Evolutionary conservation across 2,329 filamentous ascomycete species (phyloP).

Genomic region (Ceratocystis cacaofunesta): DNA sequence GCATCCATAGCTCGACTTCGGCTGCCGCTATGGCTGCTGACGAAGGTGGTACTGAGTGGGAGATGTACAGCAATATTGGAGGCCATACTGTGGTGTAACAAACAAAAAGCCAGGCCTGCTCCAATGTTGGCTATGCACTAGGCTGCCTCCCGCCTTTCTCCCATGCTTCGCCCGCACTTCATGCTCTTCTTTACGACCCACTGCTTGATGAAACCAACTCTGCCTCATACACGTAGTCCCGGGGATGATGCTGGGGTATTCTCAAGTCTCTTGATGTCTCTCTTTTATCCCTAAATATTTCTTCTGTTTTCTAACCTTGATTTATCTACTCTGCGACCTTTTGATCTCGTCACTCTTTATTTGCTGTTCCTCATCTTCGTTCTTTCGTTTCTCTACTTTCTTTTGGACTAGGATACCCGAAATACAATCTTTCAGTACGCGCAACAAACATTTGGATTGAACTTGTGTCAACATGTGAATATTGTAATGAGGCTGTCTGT

Average conservation of each 20-base stretch:
- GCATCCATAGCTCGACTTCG: background rate
- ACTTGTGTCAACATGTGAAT: background rate
- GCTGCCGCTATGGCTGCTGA: slow-evolving; percentile 15
- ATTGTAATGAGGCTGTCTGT: background rate
- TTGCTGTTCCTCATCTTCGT: background rate
- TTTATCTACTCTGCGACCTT: background rate
- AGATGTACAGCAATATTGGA: slow-evolving; percentile 33
- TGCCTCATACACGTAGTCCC: slow-evolving; percentile 17
- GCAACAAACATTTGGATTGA: background rate
- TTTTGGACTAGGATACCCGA: slow-evolving; percentile 13
- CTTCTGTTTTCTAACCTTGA: slow-evolving; percentile 2
- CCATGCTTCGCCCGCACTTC: no score
- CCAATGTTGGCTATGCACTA: no score
- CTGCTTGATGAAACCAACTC: background rate
- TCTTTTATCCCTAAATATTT: background rate
- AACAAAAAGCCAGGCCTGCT: no score
- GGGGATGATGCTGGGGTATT: slow-evolving; percentile 4
- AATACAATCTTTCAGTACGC: slow-evolving; percentile 7
- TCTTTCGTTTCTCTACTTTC: slow-evolving; percentile 3
- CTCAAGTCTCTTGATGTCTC: background rate
- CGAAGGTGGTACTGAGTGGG: slow-evolving; percentile 28
- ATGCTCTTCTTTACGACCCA: background rate
- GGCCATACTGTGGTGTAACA: slow-evolving; percentile 21
- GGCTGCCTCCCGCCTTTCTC: no score
- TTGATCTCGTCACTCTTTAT: slow-evolving; percentile 4